phyloP scores from a whole-genome alignment of 306 rosid genomes.

The Inga leiocalycina region DNA sequence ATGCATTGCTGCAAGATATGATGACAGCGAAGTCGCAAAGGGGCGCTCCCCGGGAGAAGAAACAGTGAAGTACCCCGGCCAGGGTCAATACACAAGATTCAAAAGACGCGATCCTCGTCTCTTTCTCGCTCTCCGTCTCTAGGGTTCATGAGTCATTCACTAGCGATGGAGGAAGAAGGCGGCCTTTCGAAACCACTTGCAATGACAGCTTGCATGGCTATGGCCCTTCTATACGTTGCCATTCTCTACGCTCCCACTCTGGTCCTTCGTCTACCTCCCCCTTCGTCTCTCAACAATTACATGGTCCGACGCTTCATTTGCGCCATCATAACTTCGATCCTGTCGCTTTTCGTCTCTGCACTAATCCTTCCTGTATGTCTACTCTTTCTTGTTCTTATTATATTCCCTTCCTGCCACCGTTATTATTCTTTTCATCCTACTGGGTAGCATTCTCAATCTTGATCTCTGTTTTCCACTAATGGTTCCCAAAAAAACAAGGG shows the following conservation, averaged over 20 bases:
- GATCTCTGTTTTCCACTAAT: neutral
- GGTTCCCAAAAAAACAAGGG: neutral
- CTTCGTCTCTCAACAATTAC: slow-evolving; percentile 63
- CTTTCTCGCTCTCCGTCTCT: neutral
- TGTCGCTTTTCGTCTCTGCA: slow-evolving; percentile 56
- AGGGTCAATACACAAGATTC: neutral
- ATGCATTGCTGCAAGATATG: neutral
- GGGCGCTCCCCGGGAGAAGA: neutral
- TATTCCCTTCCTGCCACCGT: neutral
- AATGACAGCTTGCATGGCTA: slow-evolving; percentile 49
- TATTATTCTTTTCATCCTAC: neutral
- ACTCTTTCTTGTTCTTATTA: neutral
- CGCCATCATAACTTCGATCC: slow-evolving; percentile 63
- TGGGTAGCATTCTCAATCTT: neutral
- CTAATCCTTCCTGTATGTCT: slow-evolving; percentile 71
- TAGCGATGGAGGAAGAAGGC: slow-evolving; percentile 56
- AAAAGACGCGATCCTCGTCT: neutral
- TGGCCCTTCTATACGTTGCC: slow-evolving; percentile 77
- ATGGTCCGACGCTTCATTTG: slow-evolving; percentile 81
- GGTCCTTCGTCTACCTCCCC: slow-evolving; percentile 78
- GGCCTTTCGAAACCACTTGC: slow-evolving; percentile 54
- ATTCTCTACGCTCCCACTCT: slow-evolving; percentile 77
- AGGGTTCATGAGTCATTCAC: slow-evolving; percentile 4
- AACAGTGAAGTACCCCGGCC: neutral
- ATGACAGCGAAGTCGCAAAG: neutral